Base-by-base conservation (phyloP, 495 filamentous ascomycete species). In the Penicillium atrosanguineum region DNA sequence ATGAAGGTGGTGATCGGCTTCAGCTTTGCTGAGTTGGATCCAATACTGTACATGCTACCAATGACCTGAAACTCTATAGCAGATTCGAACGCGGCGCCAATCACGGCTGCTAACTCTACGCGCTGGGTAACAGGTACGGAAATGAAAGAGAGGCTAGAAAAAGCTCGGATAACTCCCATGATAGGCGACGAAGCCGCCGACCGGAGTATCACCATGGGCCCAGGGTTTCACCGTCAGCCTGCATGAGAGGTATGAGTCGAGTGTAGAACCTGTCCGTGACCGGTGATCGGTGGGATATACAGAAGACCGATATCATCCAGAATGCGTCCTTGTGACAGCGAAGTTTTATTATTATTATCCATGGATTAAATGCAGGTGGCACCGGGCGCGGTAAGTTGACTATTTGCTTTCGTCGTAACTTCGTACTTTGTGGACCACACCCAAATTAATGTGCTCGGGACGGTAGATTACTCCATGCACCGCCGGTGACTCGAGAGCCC, bases 201-300 rank as follows among this genome's bases (percentile, higher is more conserved):
- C 49, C 39, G 36, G 48, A 60, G 58, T 61, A 58, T 68, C 59
- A 68, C 46, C 44, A 55, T 49, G 57, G 5, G 23, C 23, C 23
- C 23, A 23, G 23, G 23, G 23, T 23, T 23, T 55, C 52, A 55
- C 57, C 55, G 59, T 61, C 52, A 53, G 51, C 37, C 54, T 64
- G 65, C 65, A 64, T 61, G 55, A 67, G 63, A 60, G 63, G n/a
- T 5, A 23, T 2, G 23, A 23, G 57, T 59, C 52, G 44, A 63
- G 51, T 56, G 48, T 60, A 43, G 57, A 63, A 65, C 53, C 53
- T 41, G 40, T 45, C 57, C 52, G 46, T 60, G 48, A 52, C 39
- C 50, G 39, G 34, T 21, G 45, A 41, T 29, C 18, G 50, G n/a
- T n/a, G n/a, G 36, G 57, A 64, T 60, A 20, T 40, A 40, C n/a